Conservation (phyloP, 2,329 filamentous ascomycete genomes). For the Byssothecium circinans region DNA sequence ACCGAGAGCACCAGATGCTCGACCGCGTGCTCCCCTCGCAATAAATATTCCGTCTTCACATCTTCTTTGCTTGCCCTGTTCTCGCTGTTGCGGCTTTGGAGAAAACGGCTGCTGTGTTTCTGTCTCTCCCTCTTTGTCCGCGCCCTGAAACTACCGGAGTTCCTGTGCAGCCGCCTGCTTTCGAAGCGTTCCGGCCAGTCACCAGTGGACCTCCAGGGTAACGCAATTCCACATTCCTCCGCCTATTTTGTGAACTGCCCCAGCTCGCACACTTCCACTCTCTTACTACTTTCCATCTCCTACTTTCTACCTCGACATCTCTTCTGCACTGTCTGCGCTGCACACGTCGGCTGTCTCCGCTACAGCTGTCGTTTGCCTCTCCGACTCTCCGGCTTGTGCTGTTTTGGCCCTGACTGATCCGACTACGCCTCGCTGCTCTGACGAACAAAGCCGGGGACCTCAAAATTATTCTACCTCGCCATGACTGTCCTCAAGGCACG, state of each 20-base stretch:
- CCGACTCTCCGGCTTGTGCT: conserved; percentile 8
- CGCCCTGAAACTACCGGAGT: conserved; percentile 11
- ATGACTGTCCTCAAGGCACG: conserved; percentile 46
- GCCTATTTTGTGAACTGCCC: conserved; percentile 10
- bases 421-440: conserved; percentile 9
- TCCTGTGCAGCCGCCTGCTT: conserved; percentile 16
- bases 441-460: conserved; percentile 20
- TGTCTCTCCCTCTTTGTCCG: conserved; percentile 5
- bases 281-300: conserved; percentile 13
- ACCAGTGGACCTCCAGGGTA: conserved; percentile 5
- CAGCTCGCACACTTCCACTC: conserved; percentile 8
- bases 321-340: neutral
- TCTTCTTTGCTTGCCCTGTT: neutral
- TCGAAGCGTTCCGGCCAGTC: conserved; percentile 20
- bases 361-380: conserved; percentile 2
- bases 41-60: conserved; percentile 18
- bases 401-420: conserved; percentile 3
- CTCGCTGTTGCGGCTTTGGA: neutral
- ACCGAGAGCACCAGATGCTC: conserved; percentile 13
- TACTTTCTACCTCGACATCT: conserved; percentile 3
- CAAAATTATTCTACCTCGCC: conserved; percentile 12
- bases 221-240: conserved; percentile 22
- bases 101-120: neutral
- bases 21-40: conserved; percentile 12
- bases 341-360: neutral